These are phyloP conservation scores for Claviceps sp. DNA, from an alignment of 2,329 filamentous ascomycete species.

Conservation along the genomic window DNA sequence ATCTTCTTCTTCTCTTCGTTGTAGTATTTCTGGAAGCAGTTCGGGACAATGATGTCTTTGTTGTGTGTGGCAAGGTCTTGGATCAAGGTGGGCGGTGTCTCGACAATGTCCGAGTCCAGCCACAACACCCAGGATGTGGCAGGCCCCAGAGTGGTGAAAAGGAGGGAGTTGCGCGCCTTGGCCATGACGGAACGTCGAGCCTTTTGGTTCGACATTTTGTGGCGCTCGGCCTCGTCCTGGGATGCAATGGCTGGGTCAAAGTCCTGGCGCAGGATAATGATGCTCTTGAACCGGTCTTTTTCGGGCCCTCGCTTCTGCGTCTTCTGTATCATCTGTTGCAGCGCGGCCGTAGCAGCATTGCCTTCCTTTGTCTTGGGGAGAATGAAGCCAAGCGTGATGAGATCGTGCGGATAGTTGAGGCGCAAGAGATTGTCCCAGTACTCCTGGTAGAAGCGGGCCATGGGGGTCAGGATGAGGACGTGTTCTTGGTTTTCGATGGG, in stretches of 20 bases:
- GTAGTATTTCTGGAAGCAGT: constrained; percentile 82
- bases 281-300: constrained; percentile 74
- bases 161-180: constrained; percentile 79
- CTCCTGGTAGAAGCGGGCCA: constrained; percentile 81
- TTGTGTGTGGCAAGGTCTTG: constrained; percentile 83
- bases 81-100: constrained; percentile 73
- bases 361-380: constrained; percentile 88
- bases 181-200: constrained; percentile 78
- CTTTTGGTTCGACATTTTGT: constrained; percentile 87
- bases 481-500: constrained; percentile 71
- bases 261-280: constrained; percentile 91
- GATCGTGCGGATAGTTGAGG: constrained; percentile 79
- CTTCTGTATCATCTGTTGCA: constrained; percentile 75
- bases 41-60: constrained; percentile 84
- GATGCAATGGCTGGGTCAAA: constrained; percentile 70
- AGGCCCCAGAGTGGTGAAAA: constrained; percentile 89
- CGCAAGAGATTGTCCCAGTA: constrained; percentile 92
- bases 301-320: constrained; percentile 68
- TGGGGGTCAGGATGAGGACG: constrained; percentile 81
- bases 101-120: constrained; percentile 85
- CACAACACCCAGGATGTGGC: constrained; percentile 92
- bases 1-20: constrained; percentile 55
- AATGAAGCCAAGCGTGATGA: constrained; percentile 93
- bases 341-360: constrained; percentile 66
- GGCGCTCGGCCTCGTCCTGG: constrained; percentile 77